Evolutionary conservation across 345 rosid genomes (phyloP).

Genomic region (Acer yangbiense): DNA sequence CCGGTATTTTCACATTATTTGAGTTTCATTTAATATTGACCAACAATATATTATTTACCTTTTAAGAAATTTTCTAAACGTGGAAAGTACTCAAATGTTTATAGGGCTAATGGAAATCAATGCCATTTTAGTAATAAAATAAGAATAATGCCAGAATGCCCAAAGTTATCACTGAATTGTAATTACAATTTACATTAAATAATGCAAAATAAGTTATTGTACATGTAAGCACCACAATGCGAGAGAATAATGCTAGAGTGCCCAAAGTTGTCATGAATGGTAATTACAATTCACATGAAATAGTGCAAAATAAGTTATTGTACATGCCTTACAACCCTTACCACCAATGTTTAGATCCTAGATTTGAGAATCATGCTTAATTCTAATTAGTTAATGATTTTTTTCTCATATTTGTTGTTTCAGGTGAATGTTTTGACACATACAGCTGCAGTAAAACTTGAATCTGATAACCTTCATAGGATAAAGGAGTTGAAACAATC

Average conservation of each 20-base stretch:
- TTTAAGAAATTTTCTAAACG: neutral
- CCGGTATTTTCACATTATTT: neutral
- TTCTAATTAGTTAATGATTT: neutral
- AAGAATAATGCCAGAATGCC: neutral
- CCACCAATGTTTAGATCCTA: neutral
- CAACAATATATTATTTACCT: neutral
- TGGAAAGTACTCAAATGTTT: neutral
- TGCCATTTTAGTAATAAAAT: neutral
- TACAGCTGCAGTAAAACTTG: constrained; percentile 43
- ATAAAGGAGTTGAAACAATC: constrained; percentile 38
- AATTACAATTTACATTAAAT: neutral
- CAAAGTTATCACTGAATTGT: neutral
- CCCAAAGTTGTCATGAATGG: neutral
- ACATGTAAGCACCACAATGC: too few species aligned
- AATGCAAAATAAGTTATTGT: neutral
- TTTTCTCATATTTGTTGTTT: constrained; percentile 19
- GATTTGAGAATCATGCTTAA: neutral
- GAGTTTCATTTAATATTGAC: neutral
- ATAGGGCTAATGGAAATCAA: neutral
- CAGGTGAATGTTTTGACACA: constrained; percentile 79
- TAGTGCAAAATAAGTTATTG: neutral
- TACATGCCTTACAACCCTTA: neutral
- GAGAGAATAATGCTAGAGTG: neutral
- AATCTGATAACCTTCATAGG: neutral
- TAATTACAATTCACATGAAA: neutral